These are phyloP conservation scores for Boletus rubroflammeus DNA, from an alignment of 768 basidiomycete genomes.

Conservation along the genomic window DNA sequence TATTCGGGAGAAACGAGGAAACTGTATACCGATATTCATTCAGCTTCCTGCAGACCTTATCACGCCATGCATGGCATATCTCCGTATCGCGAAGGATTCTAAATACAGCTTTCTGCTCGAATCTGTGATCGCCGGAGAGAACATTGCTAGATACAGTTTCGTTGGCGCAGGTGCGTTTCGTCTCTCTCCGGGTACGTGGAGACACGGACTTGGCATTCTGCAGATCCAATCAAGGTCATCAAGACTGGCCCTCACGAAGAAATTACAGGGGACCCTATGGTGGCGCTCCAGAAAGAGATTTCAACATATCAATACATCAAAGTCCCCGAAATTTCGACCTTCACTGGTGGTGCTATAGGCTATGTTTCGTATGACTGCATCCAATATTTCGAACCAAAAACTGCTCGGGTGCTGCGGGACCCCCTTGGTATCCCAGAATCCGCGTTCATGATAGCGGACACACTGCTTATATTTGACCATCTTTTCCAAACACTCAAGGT, in stretches of 20 bases:
- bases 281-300: slow-evolving; percentile 80
- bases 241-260: slow-evolving; percentile 86
- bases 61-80: slow-evolving; percentile 95
- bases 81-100: slow-evolving; percentile 87
- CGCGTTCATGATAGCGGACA: slow-evolving; percentile 95
- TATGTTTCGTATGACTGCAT: slow-evolving; percentile 97
- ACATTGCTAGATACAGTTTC: slow-evolving; percentile 90
- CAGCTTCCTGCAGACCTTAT: slow-evolving; percentile 94
- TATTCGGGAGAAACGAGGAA: slow-evolving; percentile 78
- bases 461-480: slow-evolving; percentile 95
- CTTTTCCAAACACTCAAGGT: slow-evolving; percentile 93
- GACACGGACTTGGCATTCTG: neutral
- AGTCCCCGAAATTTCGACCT: slow-evolving; percentile 88
- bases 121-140: slow-evolving; percentile 87
- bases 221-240: slow-evolving; percentile 92
- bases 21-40: slow-evolving; percentile 90
- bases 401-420: slow-evolving; percentile 70
- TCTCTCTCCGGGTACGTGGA: neutral
- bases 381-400: slow-evolving; percentile 95
- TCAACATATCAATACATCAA: slow-evolving; percentile 84
- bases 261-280: slow-evolving; percentile 82
- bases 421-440: slow-evolving; percentile 89
- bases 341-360: slow-evolving; percentile 96
- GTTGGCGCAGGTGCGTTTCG: slow-evolving; percentile 80
- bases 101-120: slow-evolving; percentile 95